These are phyloP conservation scores for Polygonum aviculare DNA, from an alignment of 148 eudicot genomes.

Conservation along the genomic window DNA sequence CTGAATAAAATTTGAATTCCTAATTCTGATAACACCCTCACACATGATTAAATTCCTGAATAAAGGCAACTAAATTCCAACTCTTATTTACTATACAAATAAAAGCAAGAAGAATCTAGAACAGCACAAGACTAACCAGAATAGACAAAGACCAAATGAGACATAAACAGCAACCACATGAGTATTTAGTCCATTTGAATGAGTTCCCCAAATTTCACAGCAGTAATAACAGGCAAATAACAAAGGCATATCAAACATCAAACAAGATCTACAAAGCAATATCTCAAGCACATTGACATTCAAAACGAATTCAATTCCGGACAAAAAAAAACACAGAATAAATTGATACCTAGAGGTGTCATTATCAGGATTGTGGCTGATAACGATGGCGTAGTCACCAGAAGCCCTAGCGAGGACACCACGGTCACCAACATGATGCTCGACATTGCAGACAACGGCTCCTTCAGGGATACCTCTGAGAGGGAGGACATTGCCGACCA, in stretches of 20 bases:
- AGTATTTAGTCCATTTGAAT: not conserved
- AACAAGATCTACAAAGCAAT: not conserved
- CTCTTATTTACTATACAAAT: too few relatives aligned
- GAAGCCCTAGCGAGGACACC: constrained; percentile 21
- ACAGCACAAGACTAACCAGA: too few relatives aligned
- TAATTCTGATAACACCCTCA: too few relatives aligned
- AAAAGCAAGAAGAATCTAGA: too few relatives aligned
- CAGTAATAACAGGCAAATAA: not conserved
- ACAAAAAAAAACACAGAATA: not conserved
- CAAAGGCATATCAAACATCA: not conserved
- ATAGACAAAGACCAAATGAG: too few relatives aligned
- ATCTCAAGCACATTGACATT: not conserved
- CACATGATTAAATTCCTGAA: too few relatives aligned
- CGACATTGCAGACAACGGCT: constrained; percentile 18
- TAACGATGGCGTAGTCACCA: constrained; percentile 19
- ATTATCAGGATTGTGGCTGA: constrained; percentile 22
- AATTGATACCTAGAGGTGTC: constrained; percentile 15
- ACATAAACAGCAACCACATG: not conserved
- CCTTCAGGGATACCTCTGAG: constrained; percentile 18
- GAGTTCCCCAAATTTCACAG: not conserved
- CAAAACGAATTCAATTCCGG: not conserved
- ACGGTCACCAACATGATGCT: constrained; percentile 20
- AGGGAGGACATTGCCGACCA: constrained; percentile 20
- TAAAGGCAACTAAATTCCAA: too few relatives aligned
- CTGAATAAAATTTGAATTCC: not conserved